These are phyloP conservation scores for Candida mesenterica DNA, from an alignment of 1,139 yeast genomes.

Conservation along the genomic window DNA sequence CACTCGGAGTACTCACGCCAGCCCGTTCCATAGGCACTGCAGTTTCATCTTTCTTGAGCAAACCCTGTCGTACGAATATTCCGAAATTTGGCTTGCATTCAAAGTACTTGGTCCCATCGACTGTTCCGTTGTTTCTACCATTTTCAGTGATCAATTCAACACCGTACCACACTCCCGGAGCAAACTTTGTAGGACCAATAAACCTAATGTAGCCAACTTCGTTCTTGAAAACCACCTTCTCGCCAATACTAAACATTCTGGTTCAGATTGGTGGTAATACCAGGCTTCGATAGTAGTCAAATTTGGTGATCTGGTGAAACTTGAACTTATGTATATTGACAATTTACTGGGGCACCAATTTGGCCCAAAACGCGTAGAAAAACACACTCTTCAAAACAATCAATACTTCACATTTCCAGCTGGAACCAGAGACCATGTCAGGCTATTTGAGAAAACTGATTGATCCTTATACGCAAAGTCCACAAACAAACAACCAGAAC, in stretches of 20 bases:
- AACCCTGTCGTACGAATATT: conserved; percentile 51
- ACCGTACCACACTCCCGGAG: conserved; percentile 77
- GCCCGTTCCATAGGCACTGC: conserved; percentile 1
- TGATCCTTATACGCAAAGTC: conserved; percentile 8
- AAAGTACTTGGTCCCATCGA: conserved; percentile 65
- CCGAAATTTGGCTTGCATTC: conserved; percentile 54
- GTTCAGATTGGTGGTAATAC: neutral
- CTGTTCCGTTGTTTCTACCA: conserved; percentile 82
- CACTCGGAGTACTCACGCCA: neutral
- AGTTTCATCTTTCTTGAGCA: neutral
- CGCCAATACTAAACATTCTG: conserved; percentile 29
- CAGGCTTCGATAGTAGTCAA: neutral
- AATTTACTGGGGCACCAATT: no score
- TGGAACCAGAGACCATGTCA: conserved; percentile 6
- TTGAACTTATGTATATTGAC: neutral
- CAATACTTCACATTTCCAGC: conserved; percentile 4
- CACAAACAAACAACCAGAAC: conserved; percentile 8
- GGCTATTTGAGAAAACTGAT: conserved; percentile 9
- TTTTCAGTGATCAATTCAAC: conserved; percentile 59
- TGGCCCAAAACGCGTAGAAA: conserved; percentile 3
- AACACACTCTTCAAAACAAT: neutral
- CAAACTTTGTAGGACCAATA: conserved; percentile 56
- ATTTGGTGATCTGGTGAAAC: neutral
- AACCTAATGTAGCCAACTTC: conserved; percentile 47
- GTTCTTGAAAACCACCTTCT: conserved; percentile 40